Conservation (phyloP, 257 asterid genomes). For the Handroanthus guayacan region DNA sequence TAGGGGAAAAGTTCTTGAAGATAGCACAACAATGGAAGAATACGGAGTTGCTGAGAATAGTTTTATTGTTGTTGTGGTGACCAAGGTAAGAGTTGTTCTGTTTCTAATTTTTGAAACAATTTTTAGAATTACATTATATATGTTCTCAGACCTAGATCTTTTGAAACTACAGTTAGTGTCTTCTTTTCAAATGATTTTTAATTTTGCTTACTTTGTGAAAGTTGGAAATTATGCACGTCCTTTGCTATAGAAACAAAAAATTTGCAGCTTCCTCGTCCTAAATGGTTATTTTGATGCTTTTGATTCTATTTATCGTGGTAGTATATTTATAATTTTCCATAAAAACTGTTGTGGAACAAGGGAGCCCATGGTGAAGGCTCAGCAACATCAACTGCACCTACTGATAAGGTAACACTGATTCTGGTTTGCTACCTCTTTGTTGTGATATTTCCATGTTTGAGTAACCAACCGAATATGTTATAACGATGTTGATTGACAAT, state of each 20-base stretch:
- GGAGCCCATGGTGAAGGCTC: slow-evolving; percentile 68
- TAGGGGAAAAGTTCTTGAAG: slow-evolving; percentile 83
- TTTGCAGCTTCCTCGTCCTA: background rate
- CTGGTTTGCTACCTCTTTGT: background rate
- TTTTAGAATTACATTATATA: slow-evolving; percentile 1
- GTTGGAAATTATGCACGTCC: background rate
- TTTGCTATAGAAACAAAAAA: background rate
- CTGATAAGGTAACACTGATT: slow-evolving; percentile 51
- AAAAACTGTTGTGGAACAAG: slow-evolving; percentile 53
- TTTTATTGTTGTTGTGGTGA: slow-evolving; percentile 71
- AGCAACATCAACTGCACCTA: slow-evolving; percentile 56
- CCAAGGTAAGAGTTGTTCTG: slow-evolving; percentile 56
- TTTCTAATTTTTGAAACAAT: slow-evolving; percentile 13
- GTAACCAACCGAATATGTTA: slow-evolving; percentile 8
- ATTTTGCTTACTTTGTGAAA: background rate
- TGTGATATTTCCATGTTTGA: background rate
- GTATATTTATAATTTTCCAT: slow-evolving; percentile 7
- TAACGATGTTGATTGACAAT: background rate
- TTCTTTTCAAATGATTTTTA: background rate
- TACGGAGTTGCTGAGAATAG: slow-evolving; percentile 74
- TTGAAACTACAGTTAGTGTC: background rate
- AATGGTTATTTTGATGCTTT: slow-evolving; percentile 5
- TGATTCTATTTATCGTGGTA: background rate
- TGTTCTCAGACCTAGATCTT: background rate
- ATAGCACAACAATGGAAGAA: slow-evolving; percentile 72